These are phyloP conservation scores for Luffa acutangula DNA, from an alignment of 306 rosid species.

Conservation along the genomic window DNA sequence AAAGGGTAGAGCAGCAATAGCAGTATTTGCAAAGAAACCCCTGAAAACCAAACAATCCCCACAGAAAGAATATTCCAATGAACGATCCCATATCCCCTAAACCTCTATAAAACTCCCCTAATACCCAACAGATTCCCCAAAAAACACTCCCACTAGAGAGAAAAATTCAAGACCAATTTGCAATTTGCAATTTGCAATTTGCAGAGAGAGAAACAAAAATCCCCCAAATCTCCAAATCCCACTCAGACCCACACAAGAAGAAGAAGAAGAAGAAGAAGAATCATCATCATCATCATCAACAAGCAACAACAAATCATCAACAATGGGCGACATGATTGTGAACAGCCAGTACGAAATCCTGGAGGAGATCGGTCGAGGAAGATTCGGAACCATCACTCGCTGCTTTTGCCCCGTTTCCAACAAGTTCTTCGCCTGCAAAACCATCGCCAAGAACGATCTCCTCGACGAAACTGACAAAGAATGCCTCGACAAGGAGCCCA, in stretches of 20 bases:
- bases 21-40: not conserved
- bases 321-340: slow-evolving; percentile 43
- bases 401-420: slow-evolving; percentile 26
- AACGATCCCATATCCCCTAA: not conserved
- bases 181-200: too few species aligned
- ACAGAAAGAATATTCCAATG: slow-evolving; percentile 21
- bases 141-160: not conserved
- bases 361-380: slow-evolving; percentile 74
- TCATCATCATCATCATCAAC: slow-evolving; percentile 13
- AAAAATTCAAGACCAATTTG: not conserved
- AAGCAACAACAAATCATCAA: slow-evolving; percentile 27
- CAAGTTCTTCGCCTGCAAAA: slow-evolving; percentile 45
- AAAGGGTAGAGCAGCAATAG: too few species aligned
- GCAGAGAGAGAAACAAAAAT: not conserved
- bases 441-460: slow-evolving; percentile 43
- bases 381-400: slow-evolving; percentile 55
- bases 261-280: too few species aligned
- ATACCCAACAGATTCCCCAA: not conserved
- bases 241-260: not conserved
- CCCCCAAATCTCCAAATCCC: not conserved
- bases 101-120: slow-evolving; percentile 3
- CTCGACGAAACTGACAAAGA: slow-evolving; percentile 46
- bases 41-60: not conserved
- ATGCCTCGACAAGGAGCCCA: slow-evolving; percentile 61
- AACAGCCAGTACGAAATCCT: slow-evolving; percentile 33